Evolutionary conservation across 192 early-diverging fungal genomes (phyloP), one percentile per base, ranked within the genome.

Genomic region (Spinellus fusiger): DNA sequence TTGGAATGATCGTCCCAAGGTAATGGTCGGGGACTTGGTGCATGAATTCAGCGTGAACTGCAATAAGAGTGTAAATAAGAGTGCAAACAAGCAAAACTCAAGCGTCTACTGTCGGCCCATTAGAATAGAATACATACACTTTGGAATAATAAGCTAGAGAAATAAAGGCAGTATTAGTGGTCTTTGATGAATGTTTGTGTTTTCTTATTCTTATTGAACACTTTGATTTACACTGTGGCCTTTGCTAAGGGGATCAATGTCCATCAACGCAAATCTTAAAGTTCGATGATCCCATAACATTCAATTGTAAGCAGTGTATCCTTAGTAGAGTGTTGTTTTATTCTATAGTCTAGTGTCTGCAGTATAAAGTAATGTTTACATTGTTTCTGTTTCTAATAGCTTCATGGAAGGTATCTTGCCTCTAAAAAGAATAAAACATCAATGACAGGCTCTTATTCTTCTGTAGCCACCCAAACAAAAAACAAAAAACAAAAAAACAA

Each of bases 11-110:
- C 64, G 94, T 93, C 12, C 78, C 81, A 66, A 98, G 74, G 53
- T 76, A 82, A 61, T 88, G 88, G 60, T 96, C 93, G n/a, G 91
- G 86, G 25, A 98, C 67, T 77, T 98, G 78, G 69, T 96, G 92
- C 76, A 93, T 76, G 71, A 90, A 91, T 68, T 95, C 84, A 49
- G 92, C 89, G 58, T 98, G 95, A 52, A 83, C 87, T 50, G 47
- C 32, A n/a, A n/a, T n/a, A n/a, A n/a, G n/a, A n/a, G 10, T 12
- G 12, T 26, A 38, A 55, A 55, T 16, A 33, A 44, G 28, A 22
- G 29, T 33, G 25, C 2, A 3, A 6, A 46, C 20, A 46, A 54
- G 32, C 13, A 23, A 12, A 25, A 9, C 8, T 9, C 25, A 23
- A 25, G 8, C 3, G 3, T 37, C 9, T 47, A 50, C 35, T 54